Base-by-base conservation (phyloP, 768 basidiomycete species). In the Mrakia blollopis region DNA sequence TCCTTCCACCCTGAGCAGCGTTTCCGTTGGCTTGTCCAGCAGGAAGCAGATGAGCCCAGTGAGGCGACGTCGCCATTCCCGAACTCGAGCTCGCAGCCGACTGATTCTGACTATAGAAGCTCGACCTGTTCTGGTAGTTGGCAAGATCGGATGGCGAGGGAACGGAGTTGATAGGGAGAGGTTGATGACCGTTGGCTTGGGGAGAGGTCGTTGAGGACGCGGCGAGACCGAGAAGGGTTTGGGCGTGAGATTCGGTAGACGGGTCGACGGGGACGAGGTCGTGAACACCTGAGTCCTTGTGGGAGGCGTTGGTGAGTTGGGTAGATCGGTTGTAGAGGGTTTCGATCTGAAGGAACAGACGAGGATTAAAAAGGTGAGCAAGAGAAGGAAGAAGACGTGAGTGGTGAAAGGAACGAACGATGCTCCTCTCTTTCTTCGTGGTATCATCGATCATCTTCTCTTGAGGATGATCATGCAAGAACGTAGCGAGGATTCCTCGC, bases 401-500 rank as follows among this genome's bases (percentile, higher is more conserved):
- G 30, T 18, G n/a, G 10, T 32, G 61, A 5, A 9, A 28, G 50
- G 63, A 16, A 74, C 68, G 47, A 21, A 78, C 77, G 69, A 78
- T 78, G 57, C 68, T 78, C n/a, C 77, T 50, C 63, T 78, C 77
- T 47, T 78, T 78, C 73, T 78, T 78, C 11, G 77, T 78, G 21
- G 77, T 78, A n/a, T 74, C 73, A 30, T 78, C 77, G 25, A 78
- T 78, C 91, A 75, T 87, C 85, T 41, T 84, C 79, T 18, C 83
- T 84, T 81, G 78, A 87, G 86, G 63, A 77, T 89, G 89, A 74
- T 92, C 90, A 75, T 88, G 86, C 79, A 93, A 85, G 83, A 93
- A 94, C 5, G 86, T 87, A 77, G 93, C 92, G 79, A 94, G 83
- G 68, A 94, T 91, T 57, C 87, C 85, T 80, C 91, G 91, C 92